Percentiles rank a stretch among this genome's conserved stretches.
These are phyloP conservation scores for Hippophae gyantsensis DNA, from an alignment of 306 rosid genomes.

Conservation along the genomic window DNA sequence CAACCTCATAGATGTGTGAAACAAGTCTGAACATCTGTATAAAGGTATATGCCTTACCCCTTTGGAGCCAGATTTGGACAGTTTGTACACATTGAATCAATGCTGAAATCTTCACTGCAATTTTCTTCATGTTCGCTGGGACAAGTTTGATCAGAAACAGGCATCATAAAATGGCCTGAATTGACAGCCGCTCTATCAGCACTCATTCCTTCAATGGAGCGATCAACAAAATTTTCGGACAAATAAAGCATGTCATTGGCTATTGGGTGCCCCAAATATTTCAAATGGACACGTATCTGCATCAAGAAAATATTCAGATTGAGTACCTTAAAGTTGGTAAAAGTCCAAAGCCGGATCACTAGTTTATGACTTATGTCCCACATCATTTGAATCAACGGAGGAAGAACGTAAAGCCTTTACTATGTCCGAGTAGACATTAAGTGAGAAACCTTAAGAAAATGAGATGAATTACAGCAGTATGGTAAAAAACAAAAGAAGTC, in stretches of 20 bases:
- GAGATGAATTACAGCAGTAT: no score
- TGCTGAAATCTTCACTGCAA: slow-evolving; percentile 37
- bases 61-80: slow-evolving; percentile 81
- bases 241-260: slow-evolving; percentile 77
- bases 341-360: background rate
- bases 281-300: slow-evolving; percentile 86
- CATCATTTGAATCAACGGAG: background rate
- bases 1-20: no score
- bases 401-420: no score
- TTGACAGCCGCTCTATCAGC: slow-evolving; percentile 50
- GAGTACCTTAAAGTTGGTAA: background rate
- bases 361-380: background rate
- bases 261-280: slow-evolving; percentile 67
- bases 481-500: background rate
- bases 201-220: slow-evolving; percentile 32
- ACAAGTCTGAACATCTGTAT: background rate
- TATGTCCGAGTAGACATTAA: no score
- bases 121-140: slow-evolving; percentile 28
- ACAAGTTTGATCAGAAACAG: slow-evolving; percentile 27
- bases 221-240: slow-evolving; percentile 34
- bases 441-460: no score
- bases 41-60: slow-evolving; percentile 39
- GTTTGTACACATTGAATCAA: slow-evolving; percentile 84
- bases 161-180: slow-evolving; percentile 24
- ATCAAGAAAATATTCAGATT: slow-evolving; percentile 6